A percentile compares a stretch with the other conserved stretches of the same genome.
Conservation (phyloP, 257 asterid species). For the Lycium ferocissimum region DNA sequence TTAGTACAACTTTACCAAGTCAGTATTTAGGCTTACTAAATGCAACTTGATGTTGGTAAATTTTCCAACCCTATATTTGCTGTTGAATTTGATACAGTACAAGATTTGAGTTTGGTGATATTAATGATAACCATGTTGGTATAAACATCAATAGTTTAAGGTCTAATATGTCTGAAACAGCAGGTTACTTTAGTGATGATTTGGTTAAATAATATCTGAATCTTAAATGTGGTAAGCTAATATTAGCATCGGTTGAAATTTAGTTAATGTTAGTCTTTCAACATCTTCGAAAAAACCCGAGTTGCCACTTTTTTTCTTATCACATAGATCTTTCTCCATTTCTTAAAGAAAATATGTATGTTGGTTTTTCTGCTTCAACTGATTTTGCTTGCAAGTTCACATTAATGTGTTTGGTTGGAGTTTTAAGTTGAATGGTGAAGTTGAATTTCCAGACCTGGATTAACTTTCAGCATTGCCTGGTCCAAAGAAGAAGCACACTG, state of each 20-base stretch:
- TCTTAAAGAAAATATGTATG: constrained; percentile 55
- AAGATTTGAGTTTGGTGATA: constrained; percentile 64
- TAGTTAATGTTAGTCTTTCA: constrained; percentile 58
- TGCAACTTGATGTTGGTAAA: constrained; percentile 49
- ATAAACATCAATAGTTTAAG: constrained; percentile 58
- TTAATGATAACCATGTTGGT: constrained; percentile 66
- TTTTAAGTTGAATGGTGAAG: constrained; percentile 59
- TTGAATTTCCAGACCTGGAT: constrained; percentile 46
- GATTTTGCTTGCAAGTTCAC: constrained; percentile 67
- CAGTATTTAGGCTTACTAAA: constrained; percentile 74
- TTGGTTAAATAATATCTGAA: constrained; percentile 43
- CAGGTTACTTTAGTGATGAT: constrained; percentile 49
- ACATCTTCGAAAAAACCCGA: constrained; percentile 51
- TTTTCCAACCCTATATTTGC: constrained; percentile 64
- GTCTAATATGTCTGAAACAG: constrained; percentile 56
- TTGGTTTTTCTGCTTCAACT: constrained; percentile 80
- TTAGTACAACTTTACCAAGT: constrained; percentile 57
- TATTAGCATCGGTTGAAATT: constrained; percentile 67
- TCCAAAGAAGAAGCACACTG: constrained; percentile 39
- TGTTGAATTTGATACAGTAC: constrained; percentile 78
- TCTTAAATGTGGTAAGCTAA: constrained; percentile 54
- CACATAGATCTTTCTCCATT: constrained; percentile 56
- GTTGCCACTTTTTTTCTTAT: constrained; percentile 50
- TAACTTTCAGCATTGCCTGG: constrained; percentile 52
- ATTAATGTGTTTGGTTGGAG: constrained; percentile 80